phyloP scores from a whole-genome alignment of 1,139 yeast genomes.

The Spathaspora sp. region DNA sequence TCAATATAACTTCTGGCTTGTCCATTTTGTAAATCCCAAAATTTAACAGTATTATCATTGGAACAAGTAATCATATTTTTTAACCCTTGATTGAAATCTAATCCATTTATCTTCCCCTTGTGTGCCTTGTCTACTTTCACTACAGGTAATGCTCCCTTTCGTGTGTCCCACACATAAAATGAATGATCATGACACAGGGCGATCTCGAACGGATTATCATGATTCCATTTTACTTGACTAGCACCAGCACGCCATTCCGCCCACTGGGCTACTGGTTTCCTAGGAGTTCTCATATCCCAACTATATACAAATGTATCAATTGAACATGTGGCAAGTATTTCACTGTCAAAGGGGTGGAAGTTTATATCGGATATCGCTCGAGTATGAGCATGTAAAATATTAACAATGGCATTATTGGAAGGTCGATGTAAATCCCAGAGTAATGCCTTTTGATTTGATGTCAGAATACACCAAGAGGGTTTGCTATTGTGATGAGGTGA shows the following conservation, averaged over 20 bases:
- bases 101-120: conserved; percentile 78
- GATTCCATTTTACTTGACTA: conserved; percentile 93
- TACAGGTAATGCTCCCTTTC: conserved; percentile 80
- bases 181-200: conserved; percentile 86
- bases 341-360: conserved; percentile 86
- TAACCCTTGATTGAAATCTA: conserved; percentile 70
- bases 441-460: conserved; percentile 92
- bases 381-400: conserved; percentile 83
- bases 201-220: conserved; percentile 66
- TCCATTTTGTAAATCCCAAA: conserved; percentile 65
- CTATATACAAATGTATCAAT: conserved; percentile 83
- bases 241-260: conserved; percentile 97
- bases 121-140: conserved; percentile 68
- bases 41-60: conserved; percentile 81
- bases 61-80: conserved; percentile 75
- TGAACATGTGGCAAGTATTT: conserved; percentile 88
- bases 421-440: conserved; percentile 88
- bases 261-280: conserved; percentile 69
- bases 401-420: conserved; percentile 76
- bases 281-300: conserved; percentile 88
- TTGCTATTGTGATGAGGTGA: conserved; percentile 78
- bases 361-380: conserved; percentile 95
- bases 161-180: conserved; percentile 81
- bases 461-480: conserved; percentile 90
- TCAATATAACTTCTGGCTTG: conserved; percentile 19